Base-by-base conservation (phyloP, 1,284 basidiomycete genomes). In the Wolfiporia cocos region DNA sequence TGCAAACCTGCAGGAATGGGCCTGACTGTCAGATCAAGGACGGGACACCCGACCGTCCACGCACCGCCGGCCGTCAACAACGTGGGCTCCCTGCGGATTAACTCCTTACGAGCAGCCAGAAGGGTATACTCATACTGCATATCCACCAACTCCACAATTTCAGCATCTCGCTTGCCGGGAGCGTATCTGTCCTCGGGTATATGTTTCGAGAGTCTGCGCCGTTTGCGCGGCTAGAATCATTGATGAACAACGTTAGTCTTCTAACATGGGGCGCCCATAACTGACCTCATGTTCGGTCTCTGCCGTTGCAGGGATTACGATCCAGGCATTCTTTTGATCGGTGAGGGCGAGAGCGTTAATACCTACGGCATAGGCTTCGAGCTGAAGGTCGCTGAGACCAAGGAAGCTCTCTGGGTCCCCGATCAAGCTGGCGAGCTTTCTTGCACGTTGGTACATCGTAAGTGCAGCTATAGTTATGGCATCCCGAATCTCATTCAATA, bases 371-470 rank as follows among this genome's bases (percentile, higher is more conserved):
- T 92, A 89, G 53, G 88, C 73, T 68, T 90, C 77, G 20, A 91
- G 76, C 61, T 93, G 90, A 52, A 87, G 76, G 49, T 83, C 79
- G 24, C 80, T 78, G 38, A 86, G 56, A 14, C 76, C 71, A 22
- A 78, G 62, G 51, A 84, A 78, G 23, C 78, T 66, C 28, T 67
- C 54, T 44, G 75, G 68, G 32, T 68, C 65, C 40, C 60, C 63
- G 47, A 71, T 66, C 34, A 82, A 63, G 36, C 81, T 78, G 39
- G 76, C 79, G 7, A 97, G 66, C 52, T 90, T 86, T 45, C 85
- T 75, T 14, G 88, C 92, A 47, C 92, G 86, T 55, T 93, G 89
- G 63, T 96, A 98, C 94, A 99, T 98, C 18, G 84, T 84, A 42
- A 87, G 74, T 10, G 88, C 88, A 41, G 92, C 92, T 94, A 56